Base-by-base conservation (phyloP, 2,329 filamentous ascomycete species). In the Pezicula carpinea region DNA sequence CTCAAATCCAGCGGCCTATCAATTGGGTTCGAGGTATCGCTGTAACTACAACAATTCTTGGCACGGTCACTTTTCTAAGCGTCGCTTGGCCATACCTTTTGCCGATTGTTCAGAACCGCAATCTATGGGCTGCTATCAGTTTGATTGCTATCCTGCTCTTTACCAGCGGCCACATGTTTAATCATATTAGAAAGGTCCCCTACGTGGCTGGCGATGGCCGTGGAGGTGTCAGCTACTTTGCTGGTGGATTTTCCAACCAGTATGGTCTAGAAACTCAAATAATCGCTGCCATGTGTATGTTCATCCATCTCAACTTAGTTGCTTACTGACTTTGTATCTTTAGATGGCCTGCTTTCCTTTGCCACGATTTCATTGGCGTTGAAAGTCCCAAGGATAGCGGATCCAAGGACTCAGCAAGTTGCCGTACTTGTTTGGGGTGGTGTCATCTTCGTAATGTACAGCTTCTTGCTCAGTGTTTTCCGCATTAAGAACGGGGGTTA, bases 81-180 rank as follows among this genome's bases (percentile, higher is more conserved):
- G 83, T 91, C 40, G 79, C 85, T 11, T 87, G 82, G 58, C 88
- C 89, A 5, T 95, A 91, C 60, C 62, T 96, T 11, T 64, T 92
- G 10, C 92, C 92, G 3, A 62, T 96, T 50, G 66, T 96, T 31
- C 88, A 90, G 67, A 96, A 86, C 73, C 86, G 92, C 58, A 97
- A 95, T 61, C 71, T 97, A 15, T 99, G 93, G 93, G 91, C 92
- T 19, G 89, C 87, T 18, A 69, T 95, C 60, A 95, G 87, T 67
- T 73, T 99, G 57, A 90, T 97, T 60, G 76, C 83, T 13, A 91
- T 99, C 53, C 79, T 99, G 35, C 75, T 96, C 48, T 99, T 97
- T 71, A 96, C 87, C 39, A 93, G 87, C 59, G 95, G 93, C 33
- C 91, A 97, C 70, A 99, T 99, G 95, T 99, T 95, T 78, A 99